Evolutionary conservation across 2,329 filamentous ascomycete species (phyloP).

Genomic region (Talaromyces sp.): DNA sequence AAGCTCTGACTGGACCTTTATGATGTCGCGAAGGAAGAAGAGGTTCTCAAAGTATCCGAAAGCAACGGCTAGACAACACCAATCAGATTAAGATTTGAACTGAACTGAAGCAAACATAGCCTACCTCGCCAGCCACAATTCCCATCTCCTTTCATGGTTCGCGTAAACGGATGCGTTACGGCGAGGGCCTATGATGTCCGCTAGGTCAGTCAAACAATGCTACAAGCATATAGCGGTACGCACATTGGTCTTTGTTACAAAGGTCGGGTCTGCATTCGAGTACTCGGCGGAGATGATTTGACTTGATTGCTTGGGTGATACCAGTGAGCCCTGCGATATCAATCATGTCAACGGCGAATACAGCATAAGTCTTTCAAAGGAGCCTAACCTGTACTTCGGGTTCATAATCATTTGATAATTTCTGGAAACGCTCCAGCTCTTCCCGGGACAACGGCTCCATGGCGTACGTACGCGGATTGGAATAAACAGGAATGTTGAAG

Average conservation of each 20-base stretch:
- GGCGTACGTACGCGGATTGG: slow-evolving; percentile 23
- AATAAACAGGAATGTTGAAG: slow-evolving; percentile 21
- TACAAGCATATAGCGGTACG: background rate
- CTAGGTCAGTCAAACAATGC: slow-evolving; percentile 3
- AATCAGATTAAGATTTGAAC: slow-evolving; percentile 18
- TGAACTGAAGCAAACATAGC: slow-evolving; percentile 10
- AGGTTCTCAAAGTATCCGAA: slow-evolving; percentile 92
- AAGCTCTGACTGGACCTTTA: slow-evolving; percentile 66
- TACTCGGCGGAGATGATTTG: slow-evolving; percentile 79
- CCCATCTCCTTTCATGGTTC: slow-evolving; percentile 84
- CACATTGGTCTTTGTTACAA: slow-evolving; percentile 83
- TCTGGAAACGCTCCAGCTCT: slow-evolving; percentile 60
- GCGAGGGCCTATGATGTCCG: slow-evolving; percentile 63
- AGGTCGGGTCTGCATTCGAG: slow-evolving; percentile 79
- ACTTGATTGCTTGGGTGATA: slow-evolving; percentile 75
- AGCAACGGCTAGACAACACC: slow-evolving; percentile 65
- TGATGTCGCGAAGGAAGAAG: slow-evolving; percentile 62
- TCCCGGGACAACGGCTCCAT: slow-evolving; percentile 46
- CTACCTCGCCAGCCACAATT: slow-evolving; percentile 97
- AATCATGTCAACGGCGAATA: slow-evolving; percentile 21
- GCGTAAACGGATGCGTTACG: slow-evolving; percentile 80
- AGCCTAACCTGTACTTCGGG: slow-evolving; percentile 54
- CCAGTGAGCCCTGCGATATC: slow-evolving; percentile 67
- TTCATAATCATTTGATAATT: slow-evolving; percentile 60
- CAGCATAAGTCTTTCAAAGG: background rate